Conservation (phyloP, 352 stramenopile genomes). For the Thalassiosira hispida region DNA sequence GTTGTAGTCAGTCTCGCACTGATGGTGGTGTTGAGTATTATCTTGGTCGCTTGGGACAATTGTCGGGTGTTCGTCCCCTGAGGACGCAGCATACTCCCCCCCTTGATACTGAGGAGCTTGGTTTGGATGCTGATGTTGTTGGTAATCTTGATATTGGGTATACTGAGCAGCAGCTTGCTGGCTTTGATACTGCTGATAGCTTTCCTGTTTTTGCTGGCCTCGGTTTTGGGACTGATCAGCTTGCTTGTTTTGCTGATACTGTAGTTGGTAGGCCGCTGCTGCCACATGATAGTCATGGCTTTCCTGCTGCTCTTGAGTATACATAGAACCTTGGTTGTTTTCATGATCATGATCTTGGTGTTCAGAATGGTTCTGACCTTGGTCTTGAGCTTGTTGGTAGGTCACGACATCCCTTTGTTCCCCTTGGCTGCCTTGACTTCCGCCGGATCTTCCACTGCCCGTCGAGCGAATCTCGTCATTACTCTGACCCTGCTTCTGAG, state of each 20-base stretch:
- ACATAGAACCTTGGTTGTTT: too few species aligned
- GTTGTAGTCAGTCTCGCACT: slow-evolving; percentile 1
- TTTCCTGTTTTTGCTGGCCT: too few species aligned
- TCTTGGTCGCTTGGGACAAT: neutral
- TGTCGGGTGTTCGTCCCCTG: neutral
- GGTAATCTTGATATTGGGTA: neutral
- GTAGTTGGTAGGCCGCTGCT: too few species aligned
- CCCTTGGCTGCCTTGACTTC: neutral
- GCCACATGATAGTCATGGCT: neutral
- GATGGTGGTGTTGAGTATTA: neutral
- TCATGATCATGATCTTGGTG: slow-evolving; percentile 11
- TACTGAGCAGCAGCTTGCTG: too few species aligned
- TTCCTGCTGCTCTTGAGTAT: too few species aligned
- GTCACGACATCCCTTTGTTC: neutral
- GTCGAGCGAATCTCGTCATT: slow-evolving; percentile 20
- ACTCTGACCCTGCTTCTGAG: slow-evolving; percentile 25
- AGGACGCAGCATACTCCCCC: neutral
- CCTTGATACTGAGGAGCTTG: neutral
- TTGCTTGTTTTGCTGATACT: too few species aligned
- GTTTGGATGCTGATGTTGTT: neutral
- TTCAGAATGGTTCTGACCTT: slow-evolving; percentile 3
- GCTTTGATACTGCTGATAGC: neutral
- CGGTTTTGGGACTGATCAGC: neutral
- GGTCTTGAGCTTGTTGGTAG: neutral
- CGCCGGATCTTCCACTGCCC: neutral